Base-by-base conservation (phyloP, 1,284 basidiomycete genomes). In the Malassezia globosa region DNA sequence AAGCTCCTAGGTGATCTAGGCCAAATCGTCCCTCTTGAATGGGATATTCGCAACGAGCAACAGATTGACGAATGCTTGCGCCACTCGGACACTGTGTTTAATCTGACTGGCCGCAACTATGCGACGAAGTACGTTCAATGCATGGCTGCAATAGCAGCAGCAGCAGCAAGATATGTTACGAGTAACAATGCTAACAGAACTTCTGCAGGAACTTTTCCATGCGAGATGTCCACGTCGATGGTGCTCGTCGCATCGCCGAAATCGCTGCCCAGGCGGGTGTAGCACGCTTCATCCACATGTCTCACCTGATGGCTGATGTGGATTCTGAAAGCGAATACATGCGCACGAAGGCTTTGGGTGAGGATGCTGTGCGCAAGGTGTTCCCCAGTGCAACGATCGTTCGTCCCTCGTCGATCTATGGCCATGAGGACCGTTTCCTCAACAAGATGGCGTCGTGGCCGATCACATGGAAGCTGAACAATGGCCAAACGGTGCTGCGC, bases 31-130 rank as follows among this genome's bases (percentile, higher is more conserved):
- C 82, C 87, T 58, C 82, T 96, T 81, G 94, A 96, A 79, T 96
- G 88, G 85, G 87, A 94, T 70, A 77, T 90, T 24, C 79, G 85
- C 49, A 82, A 84, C 66, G 83, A 87, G 56, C 77, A 82, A 48
- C 88, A 92, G 72, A 95, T 92, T 63, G 84, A 82, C 49, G 90
- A 96, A 73, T 94, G 88, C 73, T 73, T 97, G 61, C 80, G 87
- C 61, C 88, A 96, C 75, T 97, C 94, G 25, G 87, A 99, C 73
- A 85, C 85, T 5, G 94, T 95, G n/a, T 90, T 87, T 77, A 94
- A 92, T 76, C 79, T 92, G 48, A 81, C 83, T 44, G 87, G 87
- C 23, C 77, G 88, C 54, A 83, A 92, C 72, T 89, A 83, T 73
- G 84, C 88, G 76, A 97, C 87, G 50, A 87, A 88, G 85, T 86